Evolutionary conservation across 352 stramenopile species (phyloP).

Genomic region (Thraustotheca clavata): DNA sequence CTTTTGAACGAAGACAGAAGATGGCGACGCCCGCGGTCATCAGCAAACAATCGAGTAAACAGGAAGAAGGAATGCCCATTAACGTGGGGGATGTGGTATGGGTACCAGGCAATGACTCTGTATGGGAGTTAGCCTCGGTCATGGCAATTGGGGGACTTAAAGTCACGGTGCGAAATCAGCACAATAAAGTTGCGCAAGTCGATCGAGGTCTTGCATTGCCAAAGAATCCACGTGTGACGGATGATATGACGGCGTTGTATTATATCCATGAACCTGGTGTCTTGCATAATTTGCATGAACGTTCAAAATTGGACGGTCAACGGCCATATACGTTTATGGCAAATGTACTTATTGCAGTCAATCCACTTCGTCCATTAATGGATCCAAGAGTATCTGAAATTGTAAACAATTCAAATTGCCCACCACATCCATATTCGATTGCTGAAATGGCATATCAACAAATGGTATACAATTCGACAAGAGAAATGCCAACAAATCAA

Average conservation of each 20-base stretch:
- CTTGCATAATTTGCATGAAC: conserved; percentile 91
- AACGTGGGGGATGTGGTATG: conserved; percentile 63
- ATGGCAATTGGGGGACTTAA: conserved; percentile 83
- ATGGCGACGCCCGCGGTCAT: conserved; percentile 21
- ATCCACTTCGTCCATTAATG: conserved; percentile 76
- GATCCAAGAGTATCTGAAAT: conserved; percentile 75
- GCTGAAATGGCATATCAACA: conserved; percentile 89
- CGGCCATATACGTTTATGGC: conserved; percentile 92
- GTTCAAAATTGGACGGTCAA: conserved; percentile 82
- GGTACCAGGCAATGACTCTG: conserved; percentile 56
- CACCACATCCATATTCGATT: conserved; percentile 80
- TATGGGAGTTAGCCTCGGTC: conserved; percentile 72
- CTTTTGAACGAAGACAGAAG: not conserved
- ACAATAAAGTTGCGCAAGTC: conserved; percentile 80
- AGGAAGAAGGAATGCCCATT: conserved; percentile 57
- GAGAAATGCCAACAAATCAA: conserved; percentile 79
- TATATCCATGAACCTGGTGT: conserved; percentile 94
- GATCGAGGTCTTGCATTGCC: conserved; percentile 63
- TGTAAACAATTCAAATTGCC: conserved; percentile 56
- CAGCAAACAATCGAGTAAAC: conserved; percentile 22
- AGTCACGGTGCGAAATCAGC: conserved; percentile 72
- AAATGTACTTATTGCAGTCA: conserved; percentile 89
- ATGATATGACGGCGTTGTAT: conserved; percentile 93
- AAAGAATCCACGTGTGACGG: conserved; percentile 70
- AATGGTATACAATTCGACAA: conserved; percentile 84